Evolutionary conservation across 495 filamentous ascomycete genomes (phyloP).

Genomic region (Podospora didyma): DNA sequence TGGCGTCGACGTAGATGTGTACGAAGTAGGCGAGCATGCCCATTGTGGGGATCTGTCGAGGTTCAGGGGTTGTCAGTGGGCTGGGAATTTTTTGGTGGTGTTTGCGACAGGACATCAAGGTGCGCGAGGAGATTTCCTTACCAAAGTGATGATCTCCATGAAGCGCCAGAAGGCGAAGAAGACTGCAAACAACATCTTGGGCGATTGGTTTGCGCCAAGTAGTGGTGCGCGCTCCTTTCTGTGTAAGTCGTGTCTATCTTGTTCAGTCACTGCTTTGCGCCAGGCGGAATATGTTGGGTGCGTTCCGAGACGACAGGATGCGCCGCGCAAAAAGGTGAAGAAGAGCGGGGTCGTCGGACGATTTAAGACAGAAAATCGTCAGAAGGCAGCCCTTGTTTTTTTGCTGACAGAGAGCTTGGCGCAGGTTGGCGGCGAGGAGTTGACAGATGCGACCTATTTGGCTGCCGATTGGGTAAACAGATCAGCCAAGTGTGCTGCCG

Average conservation of each 20-base stretch:
- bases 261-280: not conserved
- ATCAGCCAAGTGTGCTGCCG: not conserved
- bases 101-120: not conserved
- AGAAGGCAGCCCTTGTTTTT: no score
- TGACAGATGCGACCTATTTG: not conserved
- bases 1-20: conserved; percentile 62
- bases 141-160: conserved; percentile 73
- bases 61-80: conserved; percentile 10
- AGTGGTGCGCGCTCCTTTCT: not conserved
- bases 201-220: not conserved
- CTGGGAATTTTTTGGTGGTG: not conserved
- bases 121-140: conserved; percentile 30
- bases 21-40: conserved; percentile 90
- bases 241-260: not conserved
- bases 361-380: no score
- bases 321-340: no score
- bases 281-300: no score
- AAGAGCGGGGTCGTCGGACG: no score
- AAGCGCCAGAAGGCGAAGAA: conserved; percentile 84
- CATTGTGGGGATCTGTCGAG: conserved; percentile 66
- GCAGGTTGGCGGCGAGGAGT: not conserved
- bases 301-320: no score
- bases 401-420: no score
- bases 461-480: not conserved
- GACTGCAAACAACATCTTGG: conserved; percentile 69